Conservation (phyloP, 352 stramenopile species). For the Phytophthora boehmeriae region DNA sequence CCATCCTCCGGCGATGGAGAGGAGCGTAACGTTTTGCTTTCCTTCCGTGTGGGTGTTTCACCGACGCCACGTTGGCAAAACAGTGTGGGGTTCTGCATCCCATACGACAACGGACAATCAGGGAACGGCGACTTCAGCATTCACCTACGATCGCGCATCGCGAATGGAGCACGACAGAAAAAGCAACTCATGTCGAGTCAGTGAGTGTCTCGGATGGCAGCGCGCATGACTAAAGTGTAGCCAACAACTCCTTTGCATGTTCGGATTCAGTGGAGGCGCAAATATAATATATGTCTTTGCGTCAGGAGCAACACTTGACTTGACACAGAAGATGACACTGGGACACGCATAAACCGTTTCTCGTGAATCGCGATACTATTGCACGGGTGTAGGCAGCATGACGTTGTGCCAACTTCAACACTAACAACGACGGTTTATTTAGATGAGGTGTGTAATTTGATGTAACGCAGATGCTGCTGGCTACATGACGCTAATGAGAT, state of each 20-base stretch:
- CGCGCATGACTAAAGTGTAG: too few relatives aligned
- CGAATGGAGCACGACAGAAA: too few relatives aligned
- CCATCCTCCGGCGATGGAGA: constrained; percentile 5
- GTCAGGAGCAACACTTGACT: too few relatives aligned
- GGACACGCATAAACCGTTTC: not conserved
- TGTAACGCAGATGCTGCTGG: not conserved
- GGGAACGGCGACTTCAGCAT: too few relatives aligned
- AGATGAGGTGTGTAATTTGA: constrained; percentile 5
- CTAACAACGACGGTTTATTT: constrained; percentile 19
- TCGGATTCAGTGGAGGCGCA: too few relatives aligned
- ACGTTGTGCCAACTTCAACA: constrained; percentile 17
- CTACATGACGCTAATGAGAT: not conserved
- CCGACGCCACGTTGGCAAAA: not conserved
- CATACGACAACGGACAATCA: too few relatives aligned
- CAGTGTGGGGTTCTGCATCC: too few relatives aligned
- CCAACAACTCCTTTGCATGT: too few relatives aligned
- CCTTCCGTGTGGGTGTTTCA: constrained; percentile 15
- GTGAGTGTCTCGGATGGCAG: too few relatives aligned
- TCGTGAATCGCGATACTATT: not conserved
- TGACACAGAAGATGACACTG: not conserved
- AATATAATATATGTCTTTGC: too few relatives aligned
- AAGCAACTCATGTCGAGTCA: too few relatives aligned
- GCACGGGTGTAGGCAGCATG: not conserved
- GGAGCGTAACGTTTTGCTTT: constrained; percentile 17
- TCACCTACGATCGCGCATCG: too few relatives aligned